Percentiles rank a stretch among this genome's conserved stretches.
Evolutionary conservation across 1,139 yeast species (phyloP).

Genomic region (Scheffersomyces stambukii): DNA sequence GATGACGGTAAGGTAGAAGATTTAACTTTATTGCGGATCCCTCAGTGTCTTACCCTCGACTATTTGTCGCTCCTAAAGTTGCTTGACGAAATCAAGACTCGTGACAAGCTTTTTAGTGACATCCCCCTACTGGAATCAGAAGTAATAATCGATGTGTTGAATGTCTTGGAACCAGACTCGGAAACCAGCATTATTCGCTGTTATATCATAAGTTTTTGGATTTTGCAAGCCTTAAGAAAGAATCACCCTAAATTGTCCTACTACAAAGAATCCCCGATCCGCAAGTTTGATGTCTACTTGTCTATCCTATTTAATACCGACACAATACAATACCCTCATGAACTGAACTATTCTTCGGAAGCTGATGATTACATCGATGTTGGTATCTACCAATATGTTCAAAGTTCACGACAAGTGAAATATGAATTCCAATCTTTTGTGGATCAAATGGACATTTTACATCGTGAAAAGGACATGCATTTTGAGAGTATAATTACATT

Average conservation of each 20-base stretch:
- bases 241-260: conserved; percentile 2
- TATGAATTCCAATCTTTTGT: conserved; percentile 13
- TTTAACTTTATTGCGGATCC: conserved; percentile 33
- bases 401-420: conserved; percentile 4
- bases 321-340: conserved; percentile 8
- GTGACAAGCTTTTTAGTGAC: conserved; percentile 8
- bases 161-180: conserved; percentile 16
- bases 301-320: conserved; percentile 22
- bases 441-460: conserved; percentile 11
- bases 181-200: conserved; percentile 30
- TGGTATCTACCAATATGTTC: neutral
- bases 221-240: conserved; percentile 9
- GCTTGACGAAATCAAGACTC: conserved; percentile 16
- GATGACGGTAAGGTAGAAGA: conserved; percentile 9
- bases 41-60: conserved; percentile 24
- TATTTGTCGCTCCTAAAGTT: conserved; percentile 25
- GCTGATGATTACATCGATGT: conserved; percentile 9
- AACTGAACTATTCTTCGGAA: conserved; percentile 1
- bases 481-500: conserved; percentile 16
- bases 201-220: conserved; percentile 23
- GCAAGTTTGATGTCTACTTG: conserved; percentile 19
- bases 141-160: conserved; percentile 20
- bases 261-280: conserved; percentile 10
- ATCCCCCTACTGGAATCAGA: conserved; percentile 17
- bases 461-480: conserved; percentile 10